phyloP scores from a whole-genome alignment of 2,329 filamentous ascomycete genomes.

The Coniochaeta hoffmannii region DNA sequence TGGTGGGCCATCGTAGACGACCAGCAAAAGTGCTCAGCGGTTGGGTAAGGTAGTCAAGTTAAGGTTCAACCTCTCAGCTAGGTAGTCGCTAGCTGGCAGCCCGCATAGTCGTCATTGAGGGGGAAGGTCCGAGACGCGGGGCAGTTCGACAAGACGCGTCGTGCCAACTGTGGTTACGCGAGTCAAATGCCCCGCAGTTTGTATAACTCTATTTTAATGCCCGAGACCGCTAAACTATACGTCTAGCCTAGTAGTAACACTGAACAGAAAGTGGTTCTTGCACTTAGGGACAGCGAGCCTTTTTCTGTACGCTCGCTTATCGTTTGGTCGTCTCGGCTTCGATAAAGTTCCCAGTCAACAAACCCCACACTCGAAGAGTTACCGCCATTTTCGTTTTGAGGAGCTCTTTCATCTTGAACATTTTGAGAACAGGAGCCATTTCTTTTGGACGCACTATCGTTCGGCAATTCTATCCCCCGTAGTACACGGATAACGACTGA shows the following conservation, averaged over 20 bases:
- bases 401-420: not conserved
- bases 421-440: not conserved
- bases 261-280: no score
- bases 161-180: not conserved
- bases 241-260: no score
- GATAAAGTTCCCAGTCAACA: not conserved
- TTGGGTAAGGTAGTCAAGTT: not conserved
- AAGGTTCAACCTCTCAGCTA: not conserved
- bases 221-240: no score
- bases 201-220: not conserved
- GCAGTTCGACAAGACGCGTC: not conserved
- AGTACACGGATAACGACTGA: not conserved
- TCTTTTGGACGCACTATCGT: not conserved
- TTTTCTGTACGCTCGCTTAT: not conserved
- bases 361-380: not conserved
- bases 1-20: not conserved
- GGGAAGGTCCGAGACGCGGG: not conserved
- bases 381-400: not conserved
- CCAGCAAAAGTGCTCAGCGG: not conserved
- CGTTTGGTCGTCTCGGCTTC: not conserved
- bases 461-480: slow-evolving; percentile 9
- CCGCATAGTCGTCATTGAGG: not conserved
- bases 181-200: not conserved
- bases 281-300: not conserved
- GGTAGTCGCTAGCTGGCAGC: no score